Evolutionary conservation across 2,329 filamentous ascomycete species (phyloP).

Genomic region (Bretziella fagacearum): DNA sequence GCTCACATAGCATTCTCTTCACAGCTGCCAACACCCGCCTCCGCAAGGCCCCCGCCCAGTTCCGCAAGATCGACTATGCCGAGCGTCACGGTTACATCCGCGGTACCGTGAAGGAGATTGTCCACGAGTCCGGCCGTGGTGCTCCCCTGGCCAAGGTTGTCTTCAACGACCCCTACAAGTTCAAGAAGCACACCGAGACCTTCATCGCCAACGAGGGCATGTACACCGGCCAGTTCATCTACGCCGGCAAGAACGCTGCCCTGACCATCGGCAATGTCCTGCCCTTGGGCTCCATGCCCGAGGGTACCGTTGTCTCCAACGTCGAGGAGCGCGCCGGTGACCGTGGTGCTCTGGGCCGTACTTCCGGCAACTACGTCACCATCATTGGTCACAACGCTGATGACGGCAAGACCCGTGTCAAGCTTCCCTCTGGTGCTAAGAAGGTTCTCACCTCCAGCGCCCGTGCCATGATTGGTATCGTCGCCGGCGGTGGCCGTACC

Average conservation of each 20-base stretch:
- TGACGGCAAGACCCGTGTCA: constrained; percentile 98
- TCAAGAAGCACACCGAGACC: constrained; percentile 94
- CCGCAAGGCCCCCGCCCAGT: constrained; percentile 72
- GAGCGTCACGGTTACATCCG: constrained; percentile 96
- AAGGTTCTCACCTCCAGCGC: constrained; percentile 88
- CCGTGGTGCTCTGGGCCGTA: constrained; percentile 88
- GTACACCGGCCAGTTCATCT: constrained; percentile 99
- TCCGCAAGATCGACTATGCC: constrained; percentile 90
- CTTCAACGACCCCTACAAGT: constrained; percentile 97
- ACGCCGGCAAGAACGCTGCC: constrained; percentile 96
- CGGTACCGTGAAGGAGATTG: constrained; percentile 95
- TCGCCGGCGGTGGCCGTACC: constrained; percentile 97
- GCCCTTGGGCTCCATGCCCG: constrained; percentile 81
- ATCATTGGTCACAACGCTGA: constrained; percentile 95
- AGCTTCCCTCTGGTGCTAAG: constrained; percentile 97
- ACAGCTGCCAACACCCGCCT: constrained; percentile 69
- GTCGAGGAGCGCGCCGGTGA: constrained; percentile 98
- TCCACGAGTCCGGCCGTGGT: constrained; percentile 97
- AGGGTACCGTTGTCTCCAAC: constrained; percentile 98
- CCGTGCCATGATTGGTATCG: constrained; percentile 98
- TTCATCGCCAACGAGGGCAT: constrained; percentile 99
- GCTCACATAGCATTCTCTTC: constrained; percentile 15
- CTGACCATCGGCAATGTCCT: constrained; percentile 97
- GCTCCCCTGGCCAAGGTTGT: constrained; percentile 90
- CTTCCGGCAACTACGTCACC: constrained; percentile 98